Conservation (phyloP, 805 yeast species). For the Lipomyces kockii region DNA sequence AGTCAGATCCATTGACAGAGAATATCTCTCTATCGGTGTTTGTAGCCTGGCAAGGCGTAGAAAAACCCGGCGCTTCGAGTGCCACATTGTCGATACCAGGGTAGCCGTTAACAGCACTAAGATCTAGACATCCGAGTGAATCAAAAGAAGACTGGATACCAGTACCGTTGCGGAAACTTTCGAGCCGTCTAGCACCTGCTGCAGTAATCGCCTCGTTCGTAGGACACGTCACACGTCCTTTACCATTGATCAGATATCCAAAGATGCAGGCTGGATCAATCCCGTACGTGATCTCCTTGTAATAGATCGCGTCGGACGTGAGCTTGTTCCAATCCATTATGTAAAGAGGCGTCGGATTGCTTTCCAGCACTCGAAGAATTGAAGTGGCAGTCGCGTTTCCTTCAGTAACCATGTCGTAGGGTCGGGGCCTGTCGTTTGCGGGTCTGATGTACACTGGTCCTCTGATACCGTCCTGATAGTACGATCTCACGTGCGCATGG, state of each 20-base stretch:
- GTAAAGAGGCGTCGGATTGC: not conserved
- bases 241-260: constrained; percentile 14
- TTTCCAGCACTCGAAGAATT: constrained; percentile 5
- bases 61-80: constrained; percentile 16
- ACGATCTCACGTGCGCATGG: constrained; percentile 60
- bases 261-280: constrained; percentile 18
- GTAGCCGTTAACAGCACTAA: not conserved
- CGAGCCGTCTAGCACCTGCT: constrained; percentile 7
- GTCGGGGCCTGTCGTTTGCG: constrained; percentile 5
- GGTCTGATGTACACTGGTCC: constrained; percentile 52
- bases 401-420: constrained; percentile 7
- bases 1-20: constrained; percentile 3
- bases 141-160: not conserved
- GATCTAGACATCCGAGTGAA: constrained; percentile 10
- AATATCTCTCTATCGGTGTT: constrained; percentile 12
- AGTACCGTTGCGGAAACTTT: not conserved
- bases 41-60: constrained; percentile 14
- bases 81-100: constrained; percentile 13
- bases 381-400: constrained; percentile 1
- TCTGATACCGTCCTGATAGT: constrained; percentile 71
- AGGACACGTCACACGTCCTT: constrained; percentile 14
- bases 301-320: constrained; percentile 2
- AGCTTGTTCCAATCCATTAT: constrained; percentile 15
- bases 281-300: not conserved
- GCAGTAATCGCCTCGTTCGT: constrained; percentile 1